Evolutionary conservation across 208 protist species (phyloP), one percentile per base, ranked within the genome.

Genomic region (Trypanosoma vivax): DNA sequence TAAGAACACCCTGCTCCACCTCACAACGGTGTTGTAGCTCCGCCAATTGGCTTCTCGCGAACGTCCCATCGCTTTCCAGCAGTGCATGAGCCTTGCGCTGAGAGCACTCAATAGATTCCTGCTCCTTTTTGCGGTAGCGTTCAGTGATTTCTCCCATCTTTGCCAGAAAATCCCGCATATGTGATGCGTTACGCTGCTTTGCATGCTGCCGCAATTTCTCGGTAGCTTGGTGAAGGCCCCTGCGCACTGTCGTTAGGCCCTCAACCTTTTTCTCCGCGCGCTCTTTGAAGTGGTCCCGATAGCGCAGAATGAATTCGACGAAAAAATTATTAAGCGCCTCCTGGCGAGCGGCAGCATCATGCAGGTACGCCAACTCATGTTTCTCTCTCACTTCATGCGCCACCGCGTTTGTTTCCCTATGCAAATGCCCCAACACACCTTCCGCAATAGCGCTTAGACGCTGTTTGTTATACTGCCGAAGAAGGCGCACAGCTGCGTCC

Each of bases 401-500:
- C 6, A 64, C 66, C n/a, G 67, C 59, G 4, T 68, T 50, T 18
- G 80, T 76, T 39, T 77, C 62, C 23, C 21, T 37, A 65, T 83
- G 80, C 35, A 88, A 53, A 46, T 73, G 69, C 28, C 75, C 70
- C 4, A 88, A 69, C 13, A 88, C 73, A n/a, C 50, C 34, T 16
- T 70, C 59, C 25, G 67, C 45, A 42, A 79, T 33, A 34, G 54
- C 52, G 16, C 30, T 21, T 10, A 83, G 49, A 16, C 65, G 72
- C 13, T 71, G 47, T 41, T 73, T 57, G 34, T 67, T 64, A 50
- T 83, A 80, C 16, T 55, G 60, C 9, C 60, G 49, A 23, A 84
- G 50, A 35, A 84, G 11, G 23, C 52, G 45, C 30, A 59, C 40
- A 23, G 61, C 61, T 11, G 61, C 52, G 16, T 28, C 28, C 34